Evolutionary conservation across 2,329 filamentous ascomycete species (phyloP), one percentile per base, ranked within the genome.

Genomic region (Fusarium brachygibbosum): DNA sequence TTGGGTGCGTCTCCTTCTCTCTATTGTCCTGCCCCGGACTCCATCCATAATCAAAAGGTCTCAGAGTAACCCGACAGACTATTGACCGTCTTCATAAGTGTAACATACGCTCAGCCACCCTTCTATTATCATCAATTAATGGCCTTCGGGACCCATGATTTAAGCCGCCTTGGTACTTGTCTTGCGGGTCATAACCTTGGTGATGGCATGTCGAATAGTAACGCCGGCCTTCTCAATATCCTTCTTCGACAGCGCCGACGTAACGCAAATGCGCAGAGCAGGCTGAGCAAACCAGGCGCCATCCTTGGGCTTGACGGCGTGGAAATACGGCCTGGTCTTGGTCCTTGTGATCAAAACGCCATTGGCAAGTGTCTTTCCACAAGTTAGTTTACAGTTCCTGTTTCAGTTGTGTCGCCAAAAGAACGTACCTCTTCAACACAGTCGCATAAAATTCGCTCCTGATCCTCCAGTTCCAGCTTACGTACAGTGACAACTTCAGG

Each of bases 141-240:
- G 31, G 32, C 25, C 29, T 19, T 53, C 28, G 28, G 28, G 13
- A 3, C 45, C 35, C 32, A 12, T 41, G 41, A 23, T 34, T 55
- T 58, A 74, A 31, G 17, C 48, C 28, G 73, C 58, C 69, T 80
- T 81, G 69, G 63, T 78, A 75, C 83, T 88, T 29, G 83, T 80
- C 78, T 89, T 90, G 66, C 87, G 84, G 21, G 87, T 88, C 86
- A 99, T 89, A 65, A 98, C 89, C 82, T 97, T 98, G 52, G 94
- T 97, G 71, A 98, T 93, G 16, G 96, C 95, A 81, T 98, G 94
- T 63, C 95, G 87, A 71, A 99, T 94, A 12, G 88, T 90, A 10
- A 91, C 89, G 16, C 94, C 96, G 1, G 96, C 93, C 84, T 97
- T 97, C 82, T 99, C 97, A 56, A 94, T 92, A 79, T 99, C 96